Base-by-base conservation (phyloP, 371 early-diverging fungal species). In the Coemansia sp. region DNA sequence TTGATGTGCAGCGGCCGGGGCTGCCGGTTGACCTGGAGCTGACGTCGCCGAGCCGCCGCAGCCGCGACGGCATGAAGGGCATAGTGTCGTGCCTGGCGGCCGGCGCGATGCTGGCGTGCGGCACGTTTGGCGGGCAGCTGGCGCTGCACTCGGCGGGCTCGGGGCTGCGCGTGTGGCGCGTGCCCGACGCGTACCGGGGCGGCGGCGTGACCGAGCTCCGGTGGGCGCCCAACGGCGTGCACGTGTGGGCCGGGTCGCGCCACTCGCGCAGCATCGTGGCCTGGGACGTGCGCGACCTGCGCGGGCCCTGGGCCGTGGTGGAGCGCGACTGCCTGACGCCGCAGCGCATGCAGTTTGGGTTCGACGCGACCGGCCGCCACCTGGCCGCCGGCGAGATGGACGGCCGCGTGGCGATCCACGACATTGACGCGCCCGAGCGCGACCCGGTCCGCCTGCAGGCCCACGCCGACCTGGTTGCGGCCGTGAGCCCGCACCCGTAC, bases 241-340 rank as follows among this genome's bases (percentile, higher is more conserved):
- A 33, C 4, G 35, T 74, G 26, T 74, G 74, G 74, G 69, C 69
- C 4, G 65, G 58, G 45, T 55, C 65, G 36, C 61, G 74, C 1
- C 55, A 42, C 16, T 38, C 61, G 1, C 2, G 4, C 42, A 20
- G 48, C 16, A 39, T 74, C 6, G 69, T 74, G 2, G 69, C 58
- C 1, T 74, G 74, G 74, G 74, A 74, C 31, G 30, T 65, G 7
- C 43, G 74, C 6, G 69, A 74, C 11, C 39, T 74, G 62, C 69
- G 74, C 2, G 65, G 65, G 10, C 74, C 74, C 1, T 51, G 54
- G 16, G 47, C 57, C 5, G 59, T 48, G 2, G 36, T 68, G 11
- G 40, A 3, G 33, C 48, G 70, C 10, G 14, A 26, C 2, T 26
- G 41, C 8, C 12, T 31, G 8, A 42, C 50, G 8, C 47, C 41